A percentile compares a stretch with the other conserved stretches of the same genome.
Conservation (phyloP, 2,329 filamentous ascomycete genomes). For the Colletotrichum gloeosporioides region DNA sequence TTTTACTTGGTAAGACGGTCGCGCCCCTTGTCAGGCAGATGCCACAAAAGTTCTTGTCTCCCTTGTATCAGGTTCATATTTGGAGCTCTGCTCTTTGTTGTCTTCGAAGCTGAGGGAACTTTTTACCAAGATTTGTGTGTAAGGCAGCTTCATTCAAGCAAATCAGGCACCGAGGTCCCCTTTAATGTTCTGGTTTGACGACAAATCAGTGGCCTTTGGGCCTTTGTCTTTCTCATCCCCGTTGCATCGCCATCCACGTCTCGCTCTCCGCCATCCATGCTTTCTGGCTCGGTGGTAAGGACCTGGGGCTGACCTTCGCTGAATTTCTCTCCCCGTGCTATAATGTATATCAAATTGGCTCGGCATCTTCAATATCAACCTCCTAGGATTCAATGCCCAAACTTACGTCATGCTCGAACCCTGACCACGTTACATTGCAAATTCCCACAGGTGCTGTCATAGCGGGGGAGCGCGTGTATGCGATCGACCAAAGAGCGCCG, state of each 20-base stretch:
- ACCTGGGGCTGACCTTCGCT: neutral
- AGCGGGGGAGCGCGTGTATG: slow-evolving; percentile 2
- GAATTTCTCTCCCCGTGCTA: neutral
- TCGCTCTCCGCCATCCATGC: neutral
- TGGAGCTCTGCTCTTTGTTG: neutral
- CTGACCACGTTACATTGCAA: neutral
- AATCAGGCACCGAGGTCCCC: neutral
- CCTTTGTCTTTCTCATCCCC: neutral
- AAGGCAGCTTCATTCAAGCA: neutral
- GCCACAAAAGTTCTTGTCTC: neutral
- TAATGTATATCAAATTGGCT: neutral
- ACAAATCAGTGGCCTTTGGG: neutral
- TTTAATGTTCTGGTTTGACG: neutral
- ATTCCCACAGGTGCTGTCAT: slow-evolving; percentile 16
- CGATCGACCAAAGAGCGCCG: neutral
- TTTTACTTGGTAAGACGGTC: neutral
- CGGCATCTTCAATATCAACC: neutral
- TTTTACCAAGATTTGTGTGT: neutral
- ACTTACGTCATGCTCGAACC: slow-evolving; percentile 6
- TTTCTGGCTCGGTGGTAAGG: neutral
- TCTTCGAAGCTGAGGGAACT: neutral
- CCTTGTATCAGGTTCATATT: neutral
- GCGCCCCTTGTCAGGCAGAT: neutral
- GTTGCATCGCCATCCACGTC: neutral
- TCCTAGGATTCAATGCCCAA: neutral